Conservation (phyloP, 2,329 filamentous ascomycete species). For the Fusarium pininemorale region DNA sequence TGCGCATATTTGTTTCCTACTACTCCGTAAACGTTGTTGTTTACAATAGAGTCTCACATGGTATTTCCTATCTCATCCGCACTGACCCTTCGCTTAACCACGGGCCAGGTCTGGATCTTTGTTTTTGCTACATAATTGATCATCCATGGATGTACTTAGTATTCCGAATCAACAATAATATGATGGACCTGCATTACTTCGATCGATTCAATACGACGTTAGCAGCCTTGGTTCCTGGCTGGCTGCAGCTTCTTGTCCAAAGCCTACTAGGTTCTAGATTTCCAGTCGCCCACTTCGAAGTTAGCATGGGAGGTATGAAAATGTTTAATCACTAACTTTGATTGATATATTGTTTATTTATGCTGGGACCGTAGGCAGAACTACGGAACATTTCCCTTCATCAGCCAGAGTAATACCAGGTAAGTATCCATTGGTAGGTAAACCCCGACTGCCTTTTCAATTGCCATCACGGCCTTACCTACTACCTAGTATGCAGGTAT, state of each 20-base stretch:
- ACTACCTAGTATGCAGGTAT: background rate
- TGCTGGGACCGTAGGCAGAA: background rate
- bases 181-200: constrained; percentile 17
- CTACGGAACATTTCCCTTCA: background rate
- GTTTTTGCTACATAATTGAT: background rate
- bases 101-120: constrained; percentile 9
- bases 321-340: background rate
- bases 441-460: background rate
- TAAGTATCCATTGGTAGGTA: background rate
- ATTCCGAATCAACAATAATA: constrained; percentile 9
- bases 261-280: background rate
- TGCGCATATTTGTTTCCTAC: constrained; percentile 21
- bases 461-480: background rate
- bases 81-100: constrained; percentile 9
- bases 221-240: constrained; percentile 12
- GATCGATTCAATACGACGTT: constrained; percentile 14
- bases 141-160: background rate
- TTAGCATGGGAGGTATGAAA: background rate
- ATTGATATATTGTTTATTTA: background rate
- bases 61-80: constrained; percentile 3
- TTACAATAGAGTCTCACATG: constrained; percentile 5
- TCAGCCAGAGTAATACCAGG: background rate
- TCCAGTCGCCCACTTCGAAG: background rate
- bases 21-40: background rate
- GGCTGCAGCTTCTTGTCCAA: constrained; percentile 1